Base-by-base conservation (phyloP, 176 grass and related monocot species). In the Aegilops tauschii region DNA sequence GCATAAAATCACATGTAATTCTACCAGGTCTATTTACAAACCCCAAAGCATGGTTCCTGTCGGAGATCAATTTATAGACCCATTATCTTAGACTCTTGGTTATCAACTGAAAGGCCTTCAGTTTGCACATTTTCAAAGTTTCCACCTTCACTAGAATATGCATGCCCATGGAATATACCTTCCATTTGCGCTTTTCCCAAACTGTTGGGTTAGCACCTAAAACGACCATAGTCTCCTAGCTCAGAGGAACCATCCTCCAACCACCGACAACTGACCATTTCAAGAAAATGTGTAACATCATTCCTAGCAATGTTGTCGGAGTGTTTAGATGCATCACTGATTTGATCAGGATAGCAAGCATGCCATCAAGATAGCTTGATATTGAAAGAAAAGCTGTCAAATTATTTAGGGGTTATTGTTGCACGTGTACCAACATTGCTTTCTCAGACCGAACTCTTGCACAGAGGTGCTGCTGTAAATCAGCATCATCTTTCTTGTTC, bases 401-500 rank as follows among this genome's bases (percentile, higher is more conserved):
- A 54, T 58, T 88, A 65, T 83, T 47, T 92, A 67, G 34, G 34
- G 78, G 34, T 69, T 76, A 49, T 87, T 89, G 82, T 49, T 81
- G 84, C 77, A 62, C 52, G 36, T 42, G 30, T 79, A 90, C 79
- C 35, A 87, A 58, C 21, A 73, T 87, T 88, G 10, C 25, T 82
- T 73, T 76, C 82, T 89, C 82, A 73, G 70, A 65, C 52, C 56
- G 31, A 49, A 89, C 76, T 89, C 36, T 90, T 78, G 18, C 74
- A 74, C 14, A 50, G 69, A 63, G 74, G 73, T 39, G 78, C 27
- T 73, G 85, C 52, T 56, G 65, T 56, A 91, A 83, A 42, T 75
- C 34, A 67, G 73, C 74, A 73, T 29, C 68, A 49, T 58, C 58
- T 87, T 86, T 89, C 63, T 73, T 87, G 39, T 88, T 92, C 82